Evolutionary conservation across 2,329 filamentous ascomycete genomes (phyloP), one percentile per base, ranked within the genome.

Genomic region (Venturiaceae sp.): DNA sequence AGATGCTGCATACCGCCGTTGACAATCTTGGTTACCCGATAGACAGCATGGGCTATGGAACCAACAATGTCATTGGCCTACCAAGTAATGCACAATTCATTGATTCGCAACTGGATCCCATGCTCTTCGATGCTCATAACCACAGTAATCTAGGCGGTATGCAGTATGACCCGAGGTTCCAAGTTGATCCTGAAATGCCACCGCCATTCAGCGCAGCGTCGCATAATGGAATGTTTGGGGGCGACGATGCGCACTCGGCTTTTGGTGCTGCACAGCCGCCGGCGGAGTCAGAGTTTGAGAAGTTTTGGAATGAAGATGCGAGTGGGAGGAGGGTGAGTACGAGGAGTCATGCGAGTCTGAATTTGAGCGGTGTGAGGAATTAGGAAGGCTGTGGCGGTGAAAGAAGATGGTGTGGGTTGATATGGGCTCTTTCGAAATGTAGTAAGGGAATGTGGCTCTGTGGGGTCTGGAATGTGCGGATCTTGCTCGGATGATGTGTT

Each of bases 261-360:
- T 47, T 54, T 30, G 57, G 46, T 9, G 28, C 30, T 19, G 16
- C 44, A 58, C 13, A 58, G 47, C 23, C 50, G 33, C 55, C 44
- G 44, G 46, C 57, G 23, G 37, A 14, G 33, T 54, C 34, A 21
- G 57, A 55, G 21, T 58, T 58, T 26, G 57, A 58, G 36, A 54
- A 54, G 11, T 50, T 53, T 5, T 58, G 57, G 57, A 47, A 58
- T 54, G 57, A 55, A 30, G 52, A 36, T n/a, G n/a, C n/a, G n/a
- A n/a, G n/a, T n/a, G n/a, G n/a, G 30, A 53, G 32, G 52, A 53
- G 52, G 21, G 11, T 19, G 3, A 53, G 52, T 32, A 28, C 30
- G 30, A 36, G 52, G 52, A 53, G 52, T 53, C 32, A 34, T 23
- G 32, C 32, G 19, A 32, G 23, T 34, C 13, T 34, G 32, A 13